These are phyloP conservation scores for Leucocoprinus leucothites DNA, from an alignment of 768 basidiomycete genomes.

Conservation along the genomic window DNA sequence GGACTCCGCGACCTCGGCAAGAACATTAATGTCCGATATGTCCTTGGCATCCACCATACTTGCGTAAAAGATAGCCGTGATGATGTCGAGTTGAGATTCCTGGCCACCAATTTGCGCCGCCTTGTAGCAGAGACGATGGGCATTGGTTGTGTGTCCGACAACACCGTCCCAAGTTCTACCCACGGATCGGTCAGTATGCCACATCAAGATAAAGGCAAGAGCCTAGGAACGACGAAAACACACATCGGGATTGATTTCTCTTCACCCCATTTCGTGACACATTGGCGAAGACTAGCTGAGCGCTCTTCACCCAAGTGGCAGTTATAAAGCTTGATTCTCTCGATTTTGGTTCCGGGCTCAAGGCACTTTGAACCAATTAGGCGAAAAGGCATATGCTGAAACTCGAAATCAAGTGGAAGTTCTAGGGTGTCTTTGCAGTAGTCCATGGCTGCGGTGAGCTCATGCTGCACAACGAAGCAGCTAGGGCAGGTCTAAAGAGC, in stretches of 20 bases:
- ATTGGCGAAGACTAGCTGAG: slow-evolving; percentile 35
- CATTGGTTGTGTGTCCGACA: slow-evolving; percentile 62
- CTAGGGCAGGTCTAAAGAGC: slow-evolving; percentile 42
- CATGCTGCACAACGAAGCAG: slow-evolving; percentile 52
- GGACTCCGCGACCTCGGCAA: slow-evolving; percentile 56
- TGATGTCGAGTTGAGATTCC: slow-evolving; percentile 51
- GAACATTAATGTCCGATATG: slow-evolving; percentile 53
- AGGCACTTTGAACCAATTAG: slow-evolving; percentile 39
- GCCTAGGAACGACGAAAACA: slow-evolving; percentile 11
- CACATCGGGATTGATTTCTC: slow-evolving; percentile 61
- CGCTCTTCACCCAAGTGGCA: slow-evolving; percentile 47
- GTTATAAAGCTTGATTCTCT: slow-evolving; percentile 29
- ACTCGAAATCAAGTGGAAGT: slow-evolving; percentile 46
- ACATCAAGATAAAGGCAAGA: neutral
- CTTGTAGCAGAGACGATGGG: slow-evolving; percentile 70
- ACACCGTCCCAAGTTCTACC: slow-evolving; percentile 55
- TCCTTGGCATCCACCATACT: slow-evolving; percentile 66
- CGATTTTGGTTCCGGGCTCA: slow-evolving; percentile 39
- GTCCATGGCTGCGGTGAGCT: slow-evolving; percentile 46
- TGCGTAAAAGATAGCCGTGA: slow-evolving; percentile 61
- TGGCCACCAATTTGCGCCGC: slow-evolving; percentile 64
- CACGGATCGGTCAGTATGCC: neutral
- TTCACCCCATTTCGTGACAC: slow-evolving; percentile 48
- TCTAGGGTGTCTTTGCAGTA: slow-evolving; percentile 44
- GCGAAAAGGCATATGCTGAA: slow-evolving; percentile 51